Percentiles rank a stretch among this genome's conserved stretches.
Conservation (phyloP, 495 filamentous ascomycete species). For the Daldinia loculata region DNA sequence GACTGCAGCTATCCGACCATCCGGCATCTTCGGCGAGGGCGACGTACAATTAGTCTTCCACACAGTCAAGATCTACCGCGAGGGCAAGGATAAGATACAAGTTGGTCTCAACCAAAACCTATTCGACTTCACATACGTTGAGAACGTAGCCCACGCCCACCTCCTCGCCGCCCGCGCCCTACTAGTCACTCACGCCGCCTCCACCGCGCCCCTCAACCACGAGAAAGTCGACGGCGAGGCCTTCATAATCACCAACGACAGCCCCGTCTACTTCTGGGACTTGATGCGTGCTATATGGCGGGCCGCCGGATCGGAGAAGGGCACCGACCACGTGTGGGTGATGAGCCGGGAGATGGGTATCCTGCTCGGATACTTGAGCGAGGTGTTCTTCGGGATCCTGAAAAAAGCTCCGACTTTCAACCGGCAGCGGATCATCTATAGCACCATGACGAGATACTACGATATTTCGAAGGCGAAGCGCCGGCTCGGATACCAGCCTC, state of each 20-base stretch:
- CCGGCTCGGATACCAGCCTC: constrained; percentile 76
- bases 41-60: constrained; percentile 72
- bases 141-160: constrained; percentile 79
- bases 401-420: constrained; percentile 81
- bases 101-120: constrained; percentile 89
- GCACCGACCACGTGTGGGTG: constrained; percentile 73
- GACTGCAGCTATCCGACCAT: constrained; percentile 82
- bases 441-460: constrained; percentile 86
- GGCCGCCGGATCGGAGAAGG: constrained; percentile 68
- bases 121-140: constrained; percentile 85
- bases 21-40: constrained; percentile 91
- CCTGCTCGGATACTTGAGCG: constrained; percentile 71
- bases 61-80: constrained; percentile 70
- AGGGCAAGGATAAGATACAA: constrained; percentile 78
- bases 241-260: constrained; percentile 95
- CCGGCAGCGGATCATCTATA: constrained; percentile 75
- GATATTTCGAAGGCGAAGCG: constrained; percentile 84
- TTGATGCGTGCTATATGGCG: constrained; percentile 82
- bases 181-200: constrained; percentile 63
- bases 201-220: constrained; percentile 69
- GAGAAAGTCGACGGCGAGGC: constrained; percentile 91
- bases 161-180: constrained; percentile 77
- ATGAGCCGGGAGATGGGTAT: constrained; percentile 71
- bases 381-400: constrained; percentile 70
- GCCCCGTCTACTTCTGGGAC: constrained; percentile 97